These are phyloP conservation scores for Leptographium galeiforme DNA, from an alignment of 2,329 filamentous ascomycete species.

Conservation along the genomic window DNA sequence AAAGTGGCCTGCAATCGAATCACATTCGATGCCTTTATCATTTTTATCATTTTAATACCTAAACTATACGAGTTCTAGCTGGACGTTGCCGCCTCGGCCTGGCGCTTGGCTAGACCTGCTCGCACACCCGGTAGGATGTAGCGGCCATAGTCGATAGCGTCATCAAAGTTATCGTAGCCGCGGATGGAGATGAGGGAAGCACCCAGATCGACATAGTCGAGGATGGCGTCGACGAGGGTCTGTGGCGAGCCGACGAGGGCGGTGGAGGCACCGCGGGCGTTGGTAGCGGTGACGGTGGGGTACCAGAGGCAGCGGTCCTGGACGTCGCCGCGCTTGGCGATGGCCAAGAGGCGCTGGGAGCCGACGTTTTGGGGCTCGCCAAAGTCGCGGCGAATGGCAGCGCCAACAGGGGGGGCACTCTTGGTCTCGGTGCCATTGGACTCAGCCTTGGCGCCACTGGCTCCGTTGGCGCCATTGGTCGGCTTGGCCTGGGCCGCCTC, in stretches of 20 bases:
- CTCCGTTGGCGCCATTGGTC: slow-evolving; percentile 14
- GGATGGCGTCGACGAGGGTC: slow-evolving; percentile 37
- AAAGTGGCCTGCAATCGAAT: too few relatives aligned
- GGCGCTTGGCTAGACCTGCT: slow-evolving; percentile 18
- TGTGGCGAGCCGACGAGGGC: slow-evolving; percentile 41
- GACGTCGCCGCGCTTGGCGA: slow-evolving; percentile 40
- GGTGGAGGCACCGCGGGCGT: slow-evolving; percentile 44
- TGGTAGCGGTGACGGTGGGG: slow-evolving; percentile 47
- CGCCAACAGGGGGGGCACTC: not conserved
- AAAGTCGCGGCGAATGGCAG: slow-evolving; percentile 12
- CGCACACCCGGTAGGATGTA: slow-evolving; percentile 39
- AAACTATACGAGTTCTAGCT: too few relatives aligned
- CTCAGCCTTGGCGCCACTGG: not conserved
- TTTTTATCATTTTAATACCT: too few relatives aligned
- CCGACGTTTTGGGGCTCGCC: slow-evolving; percentile 42
- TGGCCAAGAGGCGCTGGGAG: slow-evolving; percentile 43
- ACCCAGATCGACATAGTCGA: slow-evolving; percentile 41
- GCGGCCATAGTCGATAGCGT: slow-evolving; percentile 45
- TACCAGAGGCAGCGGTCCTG: slow-evolving; percentile 52
- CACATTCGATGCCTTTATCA: too few relatives aligned
- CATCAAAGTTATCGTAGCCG: slow-evolving; percentile 47
- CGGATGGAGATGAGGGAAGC: slow-evolving; percentile 45
- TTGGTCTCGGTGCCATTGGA: slow-evolving; percentile 11
- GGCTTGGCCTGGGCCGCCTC: not conserved
- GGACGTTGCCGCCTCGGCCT: not conserved